Evolutionary conservation across 805 yeast species (phyloP), one percentile per base, ranked within the genome.

Genomic region (Jamesozyma gamospora): DNA sequence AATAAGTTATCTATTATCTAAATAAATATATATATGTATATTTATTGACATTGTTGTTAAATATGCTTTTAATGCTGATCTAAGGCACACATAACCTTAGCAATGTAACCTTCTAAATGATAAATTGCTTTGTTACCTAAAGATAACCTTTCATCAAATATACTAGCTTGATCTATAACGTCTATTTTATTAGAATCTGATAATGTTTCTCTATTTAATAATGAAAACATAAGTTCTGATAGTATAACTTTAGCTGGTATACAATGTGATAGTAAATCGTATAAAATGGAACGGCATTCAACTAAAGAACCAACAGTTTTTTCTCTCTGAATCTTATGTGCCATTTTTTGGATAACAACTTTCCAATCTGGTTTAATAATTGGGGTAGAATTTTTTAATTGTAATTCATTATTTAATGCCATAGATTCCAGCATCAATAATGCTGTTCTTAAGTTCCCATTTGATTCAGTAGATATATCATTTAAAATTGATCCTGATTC

Each of bases 51-150:
- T n/a, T n/a, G n/a, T n/a, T n/a, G n/a, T n/a, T 21, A 21, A 21
- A 21, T 6, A 21, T 21, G 24, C 24, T 21, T 13, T 27, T 15
- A 35, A 36, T 55, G 31, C 19, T 50, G 63, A 50, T 82, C 92
- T 36, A 82, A 58, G 8, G 71, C 71, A 32, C 85, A 82, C 96
- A 92, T 90, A 2, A 78, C 75, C 55, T 75, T 80, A 1, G 96
- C 96, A 15, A 84, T 74, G 56, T 86, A 92, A 1, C 97, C 98
- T 65, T 92, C 98, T 40, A 92, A 64, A 63, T 92, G 98, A 62
- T 85, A 92, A 11, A 92, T 90, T 29, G 87, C 84, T 60, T 92
- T 92, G 43, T 74, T 74, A 2, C 97, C 98, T 42, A 82, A 64
- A 42, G 87, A 75, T 43, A 92, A 68, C 41, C 98, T 72, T 52